A percentile compares a stretch with the other conserved stretches of the same genome.
These are phyloP conservation scores for Fusarium camptoceras DNA, from an alignment of 2,329 filamentous ascomycete genomes.

Conservation along the genomic window DNA sequence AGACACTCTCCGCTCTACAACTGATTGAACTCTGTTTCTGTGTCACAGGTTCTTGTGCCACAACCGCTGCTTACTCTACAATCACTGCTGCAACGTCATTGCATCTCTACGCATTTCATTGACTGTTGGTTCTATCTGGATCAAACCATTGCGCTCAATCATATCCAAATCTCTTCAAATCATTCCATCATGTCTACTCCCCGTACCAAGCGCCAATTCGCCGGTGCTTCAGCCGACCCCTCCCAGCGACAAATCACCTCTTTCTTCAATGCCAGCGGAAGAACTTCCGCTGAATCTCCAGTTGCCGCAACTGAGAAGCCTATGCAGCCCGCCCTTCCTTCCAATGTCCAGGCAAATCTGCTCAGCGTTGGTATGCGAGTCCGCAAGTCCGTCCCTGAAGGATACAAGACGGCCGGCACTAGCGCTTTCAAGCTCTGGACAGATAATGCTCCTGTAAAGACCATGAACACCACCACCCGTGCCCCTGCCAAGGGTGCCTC, in stretches of 20 bases:
- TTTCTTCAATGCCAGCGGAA: constrained; percentile 61
- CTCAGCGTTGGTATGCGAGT: constrained; percentile 94
- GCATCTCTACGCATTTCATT: constrained; percentile 7
- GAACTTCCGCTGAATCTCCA: constrained; percentile 48
- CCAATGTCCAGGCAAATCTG: constrained; percentile 81
- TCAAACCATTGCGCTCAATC: not conserved
- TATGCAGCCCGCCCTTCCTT: constrained; percentile 66
- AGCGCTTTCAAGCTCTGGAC: constrained; percentile 65
- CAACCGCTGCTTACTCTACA: constrained; percentile 5
- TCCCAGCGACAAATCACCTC: constrained; percentile 72
- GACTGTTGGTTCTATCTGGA: not conserved
- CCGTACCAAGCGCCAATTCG: constrained; percentile 71
- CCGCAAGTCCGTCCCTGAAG: constrained; percentile 91
- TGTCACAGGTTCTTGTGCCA: constrained; percentile 3
- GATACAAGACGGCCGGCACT: constrained; percentile 80
- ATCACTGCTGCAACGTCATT: constrained; percentile 11
- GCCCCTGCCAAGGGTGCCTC: constrained; percentile 48
- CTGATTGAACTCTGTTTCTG: constrained; percentile 4
- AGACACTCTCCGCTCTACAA: constrained; percentile 37
- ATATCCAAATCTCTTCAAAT: not conserved
- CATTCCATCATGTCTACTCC: constrained; percentile 61
- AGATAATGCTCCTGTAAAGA: constrained; percentile 46
- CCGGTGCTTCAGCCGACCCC: constrained; percentile 68
- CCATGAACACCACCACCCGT: constrained; percentile 11
- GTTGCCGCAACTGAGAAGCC: constrained; percentile 43